These are phyloP conservation scores for Euphorbia celastroides DNA, from an alignment of 441 rosid species.

Conservation along the genomic window DNA sequence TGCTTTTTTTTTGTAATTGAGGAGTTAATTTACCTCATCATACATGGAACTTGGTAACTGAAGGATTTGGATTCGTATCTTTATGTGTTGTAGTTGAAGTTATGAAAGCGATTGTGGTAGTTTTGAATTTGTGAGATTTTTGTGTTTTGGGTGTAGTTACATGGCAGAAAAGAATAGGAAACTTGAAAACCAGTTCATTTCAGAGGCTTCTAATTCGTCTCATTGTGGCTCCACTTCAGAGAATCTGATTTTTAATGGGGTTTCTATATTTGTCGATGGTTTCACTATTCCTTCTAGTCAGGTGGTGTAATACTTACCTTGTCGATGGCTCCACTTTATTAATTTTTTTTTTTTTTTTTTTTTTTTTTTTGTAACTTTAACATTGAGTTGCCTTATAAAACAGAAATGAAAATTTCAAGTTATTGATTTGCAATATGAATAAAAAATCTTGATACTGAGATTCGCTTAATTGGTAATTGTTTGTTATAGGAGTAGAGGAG, in stretches of 20 bases:
- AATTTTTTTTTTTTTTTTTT: neutral
- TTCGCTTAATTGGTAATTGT: neutral
- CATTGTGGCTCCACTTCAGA: constrained; percentile 30
- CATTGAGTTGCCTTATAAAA: neutral
- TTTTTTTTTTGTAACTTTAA: neutral
- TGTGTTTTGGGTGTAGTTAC: constrained; percentile 46
- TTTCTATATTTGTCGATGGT: constrained; percentile 86
- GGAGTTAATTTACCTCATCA: neutral
- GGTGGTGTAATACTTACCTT: constrained; percentile 33
- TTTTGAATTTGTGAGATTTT: constrained; percentile 7
- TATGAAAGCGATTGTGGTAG: neutral
- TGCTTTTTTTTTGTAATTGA: neutral
- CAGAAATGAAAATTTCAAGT: neutral
- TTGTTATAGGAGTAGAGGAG: neutral
- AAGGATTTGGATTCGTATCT: neutral
- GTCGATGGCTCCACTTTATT: neutral
- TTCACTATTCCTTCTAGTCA: constrained; percentile 86
- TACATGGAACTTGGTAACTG: neutral
- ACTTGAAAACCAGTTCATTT: constrained; percentile 64
- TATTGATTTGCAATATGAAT: neutral
- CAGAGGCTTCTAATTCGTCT: constrained; percentile 52
- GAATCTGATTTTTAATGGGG: constrained; percentile 63
- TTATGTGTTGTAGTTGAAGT: neutral
- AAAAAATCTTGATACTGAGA: neutral
- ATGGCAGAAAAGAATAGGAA: constrained; percentile 79